These are phyloP conservation scores for Hippophae gyantsensis DNA, from an alignment of 306 rosid genomes.

Conservation along the genomic window DNA sequence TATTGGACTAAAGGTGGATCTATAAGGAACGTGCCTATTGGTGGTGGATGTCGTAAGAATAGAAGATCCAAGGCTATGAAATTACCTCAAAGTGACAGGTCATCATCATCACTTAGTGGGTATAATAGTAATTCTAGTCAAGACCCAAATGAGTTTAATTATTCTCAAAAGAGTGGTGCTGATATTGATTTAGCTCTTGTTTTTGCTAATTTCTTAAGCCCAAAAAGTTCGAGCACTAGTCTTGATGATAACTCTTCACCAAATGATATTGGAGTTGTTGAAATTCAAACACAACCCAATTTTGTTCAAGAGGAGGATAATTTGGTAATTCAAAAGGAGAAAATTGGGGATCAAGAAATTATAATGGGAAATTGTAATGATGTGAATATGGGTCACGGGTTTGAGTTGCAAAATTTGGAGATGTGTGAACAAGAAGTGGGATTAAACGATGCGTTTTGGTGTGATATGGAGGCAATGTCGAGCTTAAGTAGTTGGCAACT, in stretches of 20 bases:
- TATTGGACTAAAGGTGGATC: conserved; percentile 98
- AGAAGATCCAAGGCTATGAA: conserved; percentile 35
- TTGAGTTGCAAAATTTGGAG: conserved; percentile 33
- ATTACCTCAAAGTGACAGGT: not conserved
- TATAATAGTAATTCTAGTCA: not conserved
- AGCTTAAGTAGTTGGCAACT: no score
- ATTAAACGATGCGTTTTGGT: conserved; percentile 16
- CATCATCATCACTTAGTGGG: not conserved
- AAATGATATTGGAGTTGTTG: no score
- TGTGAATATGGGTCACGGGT: conserved; percentile 19
- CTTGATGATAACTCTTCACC: no score
- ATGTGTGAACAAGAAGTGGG: conserved; percentile 12
- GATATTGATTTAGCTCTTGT: conserved; percentile 72
- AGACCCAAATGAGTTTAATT: conserved; percentile 7
- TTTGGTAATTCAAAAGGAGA: conserved; percentile 1
- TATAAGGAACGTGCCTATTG: conserved; percentile 70
- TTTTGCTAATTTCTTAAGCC: conserved; percentile 61
- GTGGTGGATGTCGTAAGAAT: conserved; percentile 64
- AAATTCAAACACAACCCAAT: not conserved
- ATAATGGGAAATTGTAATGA: conserved; percentile 2
- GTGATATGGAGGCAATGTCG: not conserved
- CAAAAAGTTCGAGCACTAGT: conserved; percentile 1
- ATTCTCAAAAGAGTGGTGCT: conserved; percentile 20
- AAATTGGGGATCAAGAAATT: not conserved
- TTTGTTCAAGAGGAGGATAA: not conserved